Evolutionary conservation across 2,329 filamentous ascomycete genomes (phyloP), one percentile per base, ranked within the genome.

Genomic region (Pleomassaria siparia): DNA sequence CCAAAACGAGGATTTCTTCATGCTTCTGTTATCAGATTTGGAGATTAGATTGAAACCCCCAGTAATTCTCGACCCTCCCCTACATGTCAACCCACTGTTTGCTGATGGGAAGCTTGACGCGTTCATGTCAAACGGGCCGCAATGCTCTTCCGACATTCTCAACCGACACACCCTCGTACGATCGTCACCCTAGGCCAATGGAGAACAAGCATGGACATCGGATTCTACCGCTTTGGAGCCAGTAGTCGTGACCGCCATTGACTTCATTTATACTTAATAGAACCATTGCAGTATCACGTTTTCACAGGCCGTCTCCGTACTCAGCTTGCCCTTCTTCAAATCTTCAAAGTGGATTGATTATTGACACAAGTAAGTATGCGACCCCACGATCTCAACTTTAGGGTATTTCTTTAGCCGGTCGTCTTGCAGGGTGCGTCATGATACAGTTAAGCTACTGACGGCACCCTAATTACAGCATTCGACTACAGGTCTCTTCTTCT

Each of bases 1-100:
- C 43, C 44, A 8, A 37, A 18, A 21, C 40, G 20, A n/a, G n/a
- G n/a, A 16, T 36, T 11, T 32, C 8, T 29, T 43, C 45, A 54
- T 18, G 13, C 13, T 8, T 9, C 18, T 55, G 43, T 67, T 63
- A 67, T 69, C 65, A 60, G 65, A 67, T 67, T 50, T 32, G 40
- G 51, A 46, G 59, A 59, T 63, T 59, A 63, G 58, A 62, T 58
- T 43, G 51, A 43, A n/a, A 49, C 51, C 55, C 58, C 54, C 43
- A 12, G 40, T 18, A n/a, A 36, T 44, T 30, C 41, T 28, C 44
- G 40, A 36, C 44, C 41, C 47, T 47, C 47, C 36, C 46, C 39
- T 37, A 45, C 49, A 50, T 53, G 40, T 39, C 39, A 40, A 26
- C 35, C 29, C 44, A 47, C 47, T 41, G 49, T 49, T 53, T 20